Evolutionary conservation across 148 eudicot species (phyloP).

Genomic region (Rhododendron kiyosumense): DNA sequence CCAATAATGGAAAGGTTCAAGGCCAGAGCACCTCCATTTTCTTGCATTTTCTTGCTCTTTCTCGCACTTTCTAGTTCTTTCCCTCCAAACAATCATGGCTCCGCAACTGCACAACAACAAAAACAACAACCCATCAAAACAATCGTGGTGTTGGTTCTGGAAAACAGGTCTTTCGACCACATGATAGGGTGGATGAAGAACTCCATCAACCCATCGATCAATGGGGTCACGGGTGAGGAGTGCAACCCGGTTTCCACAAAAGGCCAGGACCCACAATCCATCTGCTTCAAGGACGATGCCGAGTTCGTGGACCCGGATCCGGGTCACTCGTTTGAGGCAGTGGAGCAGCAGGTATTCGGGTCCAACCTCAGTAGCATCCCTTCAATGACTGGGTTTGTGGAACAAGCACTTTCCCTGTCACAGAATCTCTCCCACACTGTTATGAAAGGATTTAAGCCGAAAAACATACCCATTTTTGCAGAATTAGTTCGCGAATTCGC

Average conservation of each 20-base stretch:
- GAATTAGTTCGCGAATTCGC: conserved; percentile 62
- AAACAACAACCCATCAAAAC: conserved; percentile 70
- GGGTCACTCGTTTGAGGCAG: conserved; percentile 82
- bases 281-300: conserved; percentile 67
- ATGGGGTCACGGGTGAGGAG: conserved; percentile 77
- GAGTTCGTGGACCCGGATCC: conserved; percentile 87
- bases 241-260: conserved; percentile 66
- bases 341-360: conserved; percentile 71
- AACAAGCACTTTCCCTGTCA: conserved; percentile 62
- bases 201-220: conserved; percentile 57
- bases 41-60: conserved; percentile 25
- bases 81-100: conserved; percentile 10
- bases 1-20: conserved; percentile 23
- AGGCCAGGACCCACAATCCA: conserved; percentile 19
- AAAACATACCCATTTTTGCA: conserved; percentile 54
- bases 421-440: conserved; percentile 54
- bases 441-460: conserved; percentile 82
- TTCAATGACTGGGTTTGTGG: conserved; percentile 76
- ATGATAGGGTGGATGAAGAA: conserved; percentile 94
- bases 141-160: conserved; percentile 72
- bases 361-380: conserved; percentile 35
- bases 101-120: conserved; percentile 15
- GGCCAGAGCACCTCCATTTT: conserved; percentile 8
- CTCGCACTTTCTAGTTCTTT: conserved; percentile 20
- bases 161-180: conserved; percentile 94